A percentile compares a stretch with the other conserved stretches of the same genome.
These are phyloP conservation scores for Pezicula carpinea DNA, from an alignment of 2,329 filamentous ascomycete genomes.

Conservation along the genomic window DNA sequence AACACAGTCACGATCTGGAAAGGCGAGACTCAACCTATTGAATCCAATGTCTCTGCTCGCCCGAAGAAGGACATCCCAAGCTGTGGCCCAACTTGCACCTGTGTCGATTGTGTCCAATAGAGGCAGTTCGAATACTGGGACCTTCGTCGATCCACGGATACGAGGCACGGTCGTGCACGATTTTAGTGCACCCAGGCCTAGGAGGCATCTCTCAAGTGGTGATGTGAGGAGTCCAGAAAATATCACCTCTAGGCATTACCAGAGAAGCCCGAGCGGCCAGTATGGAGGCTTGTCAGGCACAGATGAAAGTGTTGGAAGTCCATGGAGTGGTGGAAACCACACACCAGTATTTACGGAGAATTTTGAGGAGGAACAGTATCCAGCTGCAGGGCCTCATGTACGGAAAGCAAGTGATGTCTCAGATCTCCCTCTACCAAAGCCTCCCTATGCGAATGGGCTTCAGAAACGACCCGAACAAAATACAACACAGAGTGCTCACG, in stretches of 20 bases:
- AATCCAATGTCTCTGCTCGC: slow-evolving; percentile 34
- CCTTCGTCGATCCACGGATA: slow-evolving; percentile 61
- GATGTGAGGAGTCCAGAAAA: slow-evolving; percentile 16
- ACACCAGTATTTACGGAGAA: slow-evolving; percentile 52
- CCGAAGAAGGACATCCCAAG: slow-evolving; percentile 27
- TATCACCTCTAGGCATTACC: slow-evolving; percentile 10
- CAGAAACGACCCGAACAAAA: slow-evolving; percentile 15
- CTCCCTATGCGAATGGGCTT: slow-evolving; percentile 23
- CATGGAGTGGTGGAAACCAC: slow-evolving; percentile 35
- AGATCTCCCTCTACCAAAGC: slow-evolving; percentile 26
- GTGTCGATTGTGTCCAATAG: slow-evolving; percentile 17
- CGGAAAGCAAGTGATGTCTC: slow-evolving; percentile 27
- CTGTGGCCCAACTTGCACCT: slow-evolving; percentile 22
- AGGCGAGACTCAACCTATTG: slow-evolving; percentile 29
- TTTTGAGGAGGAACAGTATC: slow-evolving; percentile 43
- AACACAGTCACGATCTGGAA: slow-evolving; percentile 20
- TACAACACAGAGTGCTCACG: slow-evolving; percentile 13
- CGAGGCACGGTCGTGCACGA: slow-evolving; percentile 60
- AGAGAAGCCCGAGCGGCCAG: slow-evolving; percentile 18
- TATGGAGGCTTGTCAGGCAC: slow-evolving; percentile 8
- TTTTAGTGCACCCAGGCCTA: slow-evolving; percentile 56
- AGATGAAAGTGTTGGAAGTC: slow-evolving; percentile 16
- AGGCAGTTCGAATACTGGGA: slow-evolving; percentile 23
- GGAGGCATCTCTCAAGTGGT: slow-evolving; percentile 32
- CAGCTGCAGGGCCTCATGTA: slow-evolving; percentile 29